These are phyloP conservation scores for Grammothele lineata DNA, from an alignment of 768 basidiomycete species.

Conservation along the genomic window DNA sequence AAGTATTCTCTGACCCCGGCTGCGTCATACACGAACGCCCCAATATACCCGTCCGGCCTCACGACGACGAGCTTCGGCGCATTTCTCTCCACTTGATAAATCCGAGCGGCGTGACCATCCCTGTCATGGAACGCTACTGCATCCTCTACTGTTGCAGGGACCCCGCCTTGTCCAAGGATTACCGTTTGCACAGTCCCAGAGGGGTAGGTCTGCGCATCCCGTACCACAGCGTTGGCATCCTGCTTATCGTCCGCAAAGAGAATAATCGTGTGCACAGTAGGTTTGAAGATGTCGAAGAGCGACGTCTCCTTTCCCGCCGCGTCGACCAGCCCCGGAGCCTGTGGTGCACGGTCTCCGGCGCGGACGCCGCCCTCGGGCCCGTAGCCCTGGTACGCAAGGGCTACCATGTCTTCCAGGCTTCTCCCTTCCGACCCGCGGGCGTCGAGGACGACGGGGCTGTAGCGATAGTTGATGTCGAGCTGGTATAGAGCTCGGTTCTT, in stretches of 20 bases:
- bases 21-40: conserved; percentile 6
- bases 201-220: neutral
- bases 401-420: conserved; percentile 18
- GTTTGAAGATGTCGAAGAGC: conserved; percentile 28
- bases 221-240: neutral
- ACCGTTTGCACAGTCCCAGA: neutral
- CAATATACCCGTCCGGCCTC: conserved; percentile 15
- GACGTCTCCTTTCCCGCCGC: conserved; percentile 5
- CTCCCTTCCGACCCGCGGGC: conserved; percentile 17
- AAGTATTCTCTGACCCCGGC: too few relatives aligned
- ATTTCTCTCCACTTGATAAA: conserved; percentile 3
- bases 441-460: conserved; percentile 45
- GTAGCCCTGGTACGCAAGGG: conserved; percentile 13
- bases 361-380: conserved; percentile 17
- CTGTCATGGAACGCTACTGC: conserved; percentile 2
- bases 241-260: conserved; percentile 21
- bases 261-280: conserved; percentile 27
- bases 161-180: neutral
- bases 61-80: conserved; percentile 4
- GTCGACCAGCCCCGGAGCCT: conserved; percentile 31
- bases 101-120: conserved; percentile 6
- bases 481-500: conserved; percentile 28
- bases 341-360: conserved; percentile 47
- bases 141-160: neutral
- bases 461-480: conserved; percentile 51